Evolutionary conservation across 2,329 filamentous ascomycete species (phyloP), one percentile per base, ranked within the genome.

Genomic region (Madurella mycetomatis): DNA sequence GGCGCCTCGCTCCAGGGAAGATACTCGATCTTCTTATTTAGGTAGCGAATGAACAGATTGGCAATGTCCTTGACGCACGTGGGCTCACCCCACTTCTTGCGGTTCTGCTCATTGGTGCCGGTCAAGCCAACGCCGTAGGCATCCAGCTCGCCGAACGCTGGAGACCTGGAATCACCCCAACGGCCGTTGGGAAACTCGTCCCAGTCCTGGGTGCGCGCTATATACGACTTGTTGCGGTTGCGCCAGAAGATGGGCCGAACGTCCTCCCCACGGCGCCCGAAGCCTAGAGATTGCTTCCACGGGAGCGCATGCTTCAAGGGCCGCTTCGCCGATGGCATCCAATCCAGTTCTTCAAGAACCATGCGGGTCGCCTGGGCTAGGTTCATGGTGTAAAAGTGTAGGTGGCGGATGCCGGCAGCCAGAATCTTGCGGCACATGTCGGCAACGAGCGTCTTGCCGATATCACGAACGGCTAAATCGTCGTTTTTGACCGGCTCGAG

Each of bases 351-450:
- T 64, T 97, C 92, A 13, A 99, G 81, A 19, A 99, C 85, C 87
- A 96, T 92, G 64, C 88, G 86, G 1, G 92, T 96, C 48, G 94
- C 89, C 71, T 95, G 90, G 11, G 91, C 92, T 17, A 99, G 80
- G 73, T 99, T 99, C 94, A 99, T 99, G 57, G 94, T 99, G 76
- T 99, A 99, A 73, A 99, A 99, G 72, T 99, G 94, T 61, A 99
- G 73, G 69, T 96, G 91, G 60, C 84, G 80, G 62, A 96, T 90
- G 41, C 92, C 94, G 37, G 84, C 85, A 55, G 85, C 83, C 53
- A 97, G 77, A 56, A 99, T 83, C 73, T 87, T 90, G 56, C 87
- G 85, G 71, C 94, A 99, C 84, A 99, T 86, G 43, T 95, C 83
- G 18, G 91, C 89, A 16, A 99, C 87, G 18, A 99, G 78, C 13